These are phyloP conservation scores for Fusarium transvaalense DNA, from an alignment of 2,329 filamentous ascomycete genomes.

Conservation along the genomic window DNA sequence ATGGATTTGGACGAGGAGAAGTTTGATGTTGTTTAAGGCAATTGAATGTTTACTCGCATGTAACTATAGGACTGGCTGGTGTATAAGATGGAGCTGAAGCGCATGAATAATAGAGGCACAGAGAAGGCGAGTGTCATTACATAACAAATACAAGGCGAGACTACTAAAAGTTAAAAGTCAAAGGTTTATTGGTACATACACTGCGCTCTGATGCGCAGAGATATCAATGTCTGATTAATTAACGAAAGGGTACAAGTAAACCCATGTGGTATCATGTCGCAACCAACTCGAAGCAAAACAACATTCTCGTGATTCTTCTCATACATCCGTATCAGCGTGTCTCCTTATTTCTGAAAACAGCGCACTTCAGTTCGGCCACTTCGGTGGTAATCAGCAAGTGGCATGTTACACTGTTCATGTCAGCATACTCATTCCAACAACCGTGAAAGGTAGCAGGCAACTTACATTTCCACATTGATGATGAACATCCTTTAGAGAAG, in stretches of 20 bases:
- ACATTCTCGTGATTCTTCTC: neutral
- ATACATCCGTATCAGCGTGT: too few relatives aligned
- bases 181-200: neutral
- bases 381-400: conserved; percentile 42
- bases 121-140: neutral
- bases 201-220: neutral
- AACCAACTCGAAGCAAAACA: neutral
- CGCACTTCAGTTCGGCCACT: conserved; percentile 41
- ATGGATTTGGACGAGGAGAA: conserved; percentile 52
- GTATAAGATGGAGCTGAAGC: neutral
- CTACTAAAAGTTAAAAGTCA: neutral
- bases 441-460: neutral
- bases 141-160: neutral
- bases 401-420: conserved; percentile 32
- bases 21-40: conserved; percentile 51
- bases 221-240: neutral
- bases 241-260: neutral
- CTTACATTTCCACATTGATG: conserved; percentile 43
- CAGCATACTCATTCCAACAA: neutral
- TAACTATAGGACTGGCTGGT: conserved; percentile 25
- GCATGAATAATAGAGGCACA: conserved; percentile 2
- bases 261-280: conserved; percentile 17
- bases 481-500: conserved; percentile 39
- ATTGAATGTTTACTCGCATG: neutral
- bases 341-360: conserved; percentile 13